Percentiles rank a stretch among this genome's conserved stretches.
Evolutionary conservation across 108 stramenopile genomes (phyloP).

Genomic region (Stephanodiscus minutulus): DNA sequence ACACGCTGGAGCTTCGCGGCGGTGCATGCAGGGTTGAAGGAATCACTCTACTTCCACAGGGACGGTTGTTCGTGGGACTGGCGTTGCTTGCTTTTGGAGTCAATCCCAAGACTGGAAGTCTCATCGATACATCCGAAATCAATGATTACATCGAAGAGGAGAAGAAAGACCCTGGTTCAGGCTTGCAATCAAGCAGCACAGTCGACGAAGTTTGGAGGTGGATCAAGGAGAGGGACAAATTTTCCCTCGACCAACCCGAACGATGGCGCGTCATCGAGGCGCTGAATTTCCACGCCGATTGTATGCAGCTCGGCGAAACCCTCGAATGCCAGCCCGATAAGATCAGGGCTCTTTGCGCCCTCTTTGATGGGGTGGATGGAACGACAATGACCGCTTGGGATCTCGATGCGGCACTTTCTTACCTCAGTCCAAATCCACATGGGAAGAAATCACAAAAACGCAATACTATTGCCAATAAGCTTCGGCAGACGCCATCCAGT

Average conservation of each 20-base stretch:
- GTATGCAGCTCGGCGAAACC: conserved; percentile 61
- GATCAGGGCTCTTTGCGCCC: conserved; percentile 47
- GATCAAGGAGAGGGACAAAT: conserved; percentile 20
- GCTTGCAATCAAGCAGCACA: conserved; percentile 1
- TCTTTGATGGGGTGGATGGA: conserved; percentile 69
- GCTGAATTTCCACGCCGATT: conserved; percentile 47
- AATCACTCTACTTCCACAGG: conserved; percentile 66
- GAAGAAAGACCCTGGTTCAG: conserved; percentile 2
- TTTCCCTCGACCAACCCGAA: conserved; percentile 4
- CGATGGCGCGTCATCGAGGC: conserved; percentile 47
- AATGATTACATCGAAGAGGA: conserved; percentile 17
- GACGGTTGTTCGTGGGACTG: conserved; percentile 60
- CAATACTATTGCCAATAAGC: neutral
- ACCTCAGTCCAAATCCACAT: conserved; percentile 4
- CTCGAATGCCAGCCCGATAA: conserved; percentile 65
- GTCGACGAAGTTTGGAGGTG: conserved; percentile 20
- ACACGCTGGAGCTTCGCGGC: conserved; percentile 64
- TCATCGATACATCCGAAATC: neutral
- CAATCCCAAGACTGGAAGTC: conserved; percentile 20
- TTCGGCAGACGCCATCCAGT: neutral
- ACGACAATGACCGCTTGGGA: conserved; percentile 53
- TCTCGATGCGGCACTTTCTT: conserved; percentile 14
- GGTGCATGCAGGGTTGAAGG: conserved; percentile 64
- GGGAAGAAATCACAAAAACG: conserved; percentile 9
- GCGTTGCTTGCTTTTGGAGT: conserved; percentile 64